These are phyloP conservation scores for Komagataella ulmi DNA, from an alignment of 805 yeast species.

Conservation along the genomic window DNA sequence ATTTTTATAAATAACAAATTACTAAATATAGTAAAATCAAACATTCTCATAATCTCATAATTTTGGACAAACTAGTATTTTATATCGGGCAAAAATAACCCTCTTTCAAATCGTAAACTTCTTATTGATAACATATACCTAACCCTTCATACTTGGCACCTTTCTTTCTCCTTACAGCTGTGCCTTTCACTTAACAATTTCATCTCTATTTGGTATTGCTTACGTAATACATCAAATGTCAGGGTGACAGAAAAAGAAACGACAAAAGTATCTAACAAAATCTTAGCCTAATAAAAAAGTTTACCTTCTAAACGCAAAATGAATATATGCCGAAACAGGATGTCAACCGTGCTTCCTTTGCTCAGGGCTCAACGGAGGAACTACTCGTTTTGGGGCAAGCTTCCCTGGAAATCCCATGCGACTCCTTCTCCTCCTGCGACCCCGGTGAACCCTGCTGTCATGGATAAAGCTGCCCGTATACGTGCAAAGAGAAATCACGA, in stretches of 20 bases:
- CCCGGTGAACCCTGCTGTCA: background rate
- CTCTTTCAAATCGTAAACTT: background rate
- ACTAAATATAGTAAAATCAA: no score
- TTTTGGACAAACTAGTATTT: no score
- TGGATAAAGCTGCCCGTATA: background rate
- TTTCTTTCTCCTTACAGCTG: no score
- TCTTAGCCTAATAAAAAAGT: background rate
- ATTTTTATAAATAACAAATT: no score
- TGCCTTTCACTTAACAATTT: no score
- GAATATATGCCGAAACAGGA: background rate
- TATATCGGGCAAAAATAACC: no score
- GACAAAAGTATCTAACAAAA: background rate
- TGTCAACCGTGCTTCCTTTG: background rate
- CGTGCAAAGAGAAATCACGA: background rate
- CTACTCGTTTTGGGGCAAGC: background rate
- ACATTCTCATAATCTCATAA: no score
- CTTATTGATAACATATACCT: no score
- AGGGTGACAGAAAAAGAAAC: background rate
- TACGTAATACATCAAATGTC: background rate
- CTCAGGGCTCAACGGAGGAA: background rate
- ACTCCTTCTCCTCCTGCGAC: background rate
- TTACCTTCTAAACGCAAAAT: background rate
- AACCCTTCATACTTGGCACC: no score
- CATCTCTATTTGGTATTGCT: background rate
- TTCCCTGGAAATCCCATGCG: background rate